Evolutionary conservation across 139 green algal species (phyloP), one percentile per base, ranked within the genome.

Genomic region (Picochlorum sp.): DNA sequence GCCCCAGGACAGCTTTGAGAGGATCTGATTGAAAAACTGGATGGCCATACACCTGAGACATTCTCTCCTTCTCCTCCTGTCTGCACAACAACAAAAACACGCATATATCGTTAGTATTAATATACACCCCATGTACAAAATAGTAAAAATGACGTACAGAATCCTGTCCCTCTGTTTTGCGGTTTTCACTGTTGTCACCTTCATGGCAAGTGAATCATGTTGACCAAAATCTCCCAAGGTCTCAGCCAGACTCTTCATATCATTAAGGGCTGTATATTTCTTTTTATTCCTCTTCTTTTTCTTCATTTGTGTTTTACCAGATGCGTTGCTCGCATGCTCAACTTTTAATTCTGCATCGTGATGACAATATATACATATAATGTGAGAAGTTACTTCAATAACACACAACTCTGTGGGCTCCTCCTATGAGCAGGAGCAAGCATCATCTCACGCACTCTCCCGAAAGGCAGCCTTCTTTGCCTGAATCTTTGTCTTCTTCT

Each of bases 11-110:
- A 2, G 78, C 78, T 45, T 68, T 62, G 9, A 85, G 47, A 10
- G 78, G 78, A 46, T 85, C 71, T 13, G 61, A 54, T 15, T 72
- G 26, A 34, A 81, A 85, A 26, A 71, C 60, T 7, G 78, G 76
- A 74, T 85, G 69, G 16, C 49, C 15, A 38, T 84, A 28, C 46
- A 83, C 78, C 38, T 66, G 51, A 52, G 73, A 64, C 57, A 83
- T 49, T 30, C 78, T 67, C 20, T 24, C 7, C 3, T 65, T 60
- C 69, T 85, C 78, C 8, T 58, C 21, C n/a, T 28, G 57, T 47
- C 56, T 62, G 56, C 56, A 62, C 6, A 62, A 11, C 5, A 58
- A 56, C 18, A 58, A 56, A 6, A 56, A 30, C 0, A 30, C 4
- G 4, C 28, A 28, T 28, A 28, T 28, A 28, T 28, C 24, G 0